phyloP scores from a whole-genome alignment of 2,329 filamentous ascomycete species.

The Cladophialophora chaetospira region DNA sequence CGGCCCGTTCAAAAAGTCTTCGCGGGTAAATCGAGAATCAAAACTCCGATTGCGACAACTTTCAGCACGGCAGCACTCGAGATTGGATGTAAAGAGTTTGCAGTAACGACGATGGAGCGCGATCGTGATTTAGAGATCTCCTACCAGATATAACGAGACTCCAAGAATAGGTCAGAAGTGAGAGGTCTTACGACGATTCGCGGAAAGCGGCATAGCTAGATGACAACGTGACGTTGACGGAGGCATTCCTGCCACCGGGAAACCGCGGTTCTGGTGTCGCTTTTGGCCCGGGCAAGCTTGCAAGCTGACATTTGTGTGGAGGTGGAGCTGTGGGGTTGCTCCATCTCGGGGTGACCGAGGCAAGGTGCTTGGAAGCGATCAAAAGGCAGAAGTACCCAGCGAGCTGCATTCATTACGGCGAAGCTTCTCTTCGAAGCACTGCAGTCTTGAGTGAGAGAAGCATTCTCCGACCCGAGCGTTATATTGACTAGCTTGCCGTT shows the following conservation, averaged over 20 bases:
- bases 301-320: background rate
- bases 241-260: background rate
- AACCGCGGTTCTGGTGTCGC: background rate
- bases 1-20: background rate
- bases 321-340: background rate
- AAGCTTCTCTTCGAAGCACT: no score
- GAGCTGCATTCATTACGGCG: no score
- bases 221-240: background rate
- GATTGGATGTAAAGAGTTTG: background rate
- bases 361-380: no score
- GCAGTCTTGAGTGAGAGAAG: no score
- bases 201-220: background rate
- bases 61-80: background rate
- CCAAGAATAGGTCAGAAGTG: constrained; percentile 12
- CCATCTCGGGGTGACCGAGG: background rate
- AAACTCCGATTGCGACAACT: background rate
- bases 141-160: background rate
- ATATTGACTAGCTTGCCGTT: no score
- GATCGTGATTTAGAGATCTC: background rate
- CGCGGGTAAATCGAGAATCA: background rate
- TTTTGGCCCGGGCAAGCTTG: background rate
- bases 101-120: background rate
- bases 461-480: no score
- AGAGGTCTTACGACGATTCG: constrained; percentile 24
- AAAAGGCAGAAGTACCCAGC: no score